These are phyloP conservation scores for Lactarius psammicola DNA, from an alignment of 768 basidiomycete genomes.

Conservation along the genomic window DNA sequence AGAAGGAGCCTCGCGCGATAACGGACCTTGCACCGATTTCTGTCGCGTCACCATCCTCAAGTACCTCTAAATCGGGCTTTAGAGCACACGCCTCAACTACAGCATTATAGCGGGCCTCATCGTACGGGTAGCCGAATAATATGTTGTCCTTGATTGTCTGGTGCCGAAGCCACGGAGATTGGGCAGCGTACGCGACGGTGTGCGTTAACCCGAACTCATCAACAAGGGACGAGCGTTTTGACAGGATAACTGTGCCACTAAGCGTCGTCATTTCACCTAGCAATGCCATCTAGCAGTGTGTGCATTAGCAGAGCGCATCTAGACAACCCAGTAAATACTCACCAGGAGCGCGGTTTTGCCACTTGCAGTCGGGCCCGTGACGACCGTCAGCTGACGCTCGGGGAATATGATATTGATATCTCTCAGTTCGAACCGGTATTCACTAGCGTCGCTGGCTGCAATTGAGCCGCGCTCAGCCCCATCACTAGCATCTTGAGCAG, in stretches of 20 bases:
- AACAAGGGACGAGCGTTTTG: constrained; percentile 58
- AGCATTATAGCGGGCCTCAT: constrained; percentile 68
- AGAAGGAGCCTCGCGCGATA: neutral
- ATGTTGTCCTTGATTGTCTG: constrained; percentile 60
- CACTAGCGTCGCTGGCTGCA: constrained; percentile 30
- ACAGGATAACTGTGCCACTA: constrained; percentile 58
- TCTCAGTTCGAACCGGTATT: constrained; percentile 61
- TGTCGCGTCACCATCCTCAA: constrained; percentile 85
- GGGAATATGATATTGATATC: constrained; percentile 74
- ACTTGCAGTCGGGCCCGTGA: constrained; percentile 78
- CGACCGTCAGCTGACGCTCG: constrained; percentile 62
- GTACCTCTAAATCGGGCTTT: constrained; percentile 70
- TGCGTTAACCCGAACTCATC: constrained; percentile 63
- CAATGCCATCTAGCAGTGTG: constrained; percentile 53
- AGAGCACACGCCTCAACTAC: constrained; percentile 88
- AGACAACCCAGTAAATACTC: constrained; percentile 28
- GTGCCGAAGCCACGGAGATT: constrained; percentile 47
- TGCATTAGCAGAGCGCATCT: neutral
- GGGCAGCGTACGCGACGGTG: constrained; percentile 47
- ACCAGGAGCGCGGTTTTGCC: constrained; percentile 82
- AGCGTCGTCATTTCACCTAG: constrained; percentile 68
- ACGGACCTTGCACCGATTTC: constrained; percentile 72
- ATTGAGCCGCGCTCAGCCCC: constrained; percentile 30
- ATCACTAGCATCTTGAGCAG: constrained; percentile 29
- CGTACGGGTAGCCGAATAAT: constrained; percentile 53